Evolutionary conservation across 257 asterid species (phyloP).

Genomic region (Scutellaria baicalensis): DNA sequence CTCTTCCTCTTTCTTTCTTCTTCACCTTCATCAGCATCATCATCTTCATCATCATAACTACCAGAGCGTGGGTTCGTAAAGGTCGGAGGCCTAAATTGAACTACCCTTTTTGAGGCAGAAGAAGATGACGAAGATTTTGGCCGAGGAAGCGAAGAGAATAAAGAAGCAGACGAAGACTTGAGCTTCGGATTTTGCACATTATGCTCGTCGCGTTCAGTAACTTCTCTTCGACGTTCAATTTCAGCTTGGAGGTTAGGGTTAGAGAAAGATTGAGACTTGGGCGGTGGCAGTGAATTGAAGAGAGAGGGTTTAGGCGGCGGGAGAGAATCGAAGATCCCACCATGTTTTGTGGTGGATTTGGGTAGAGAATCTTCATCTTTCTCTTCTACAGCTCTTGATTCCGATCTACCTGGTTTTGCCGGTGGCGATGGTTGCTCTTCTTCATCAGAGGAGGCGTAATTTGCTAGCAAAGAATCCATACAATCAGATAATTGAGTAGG

Average conservation of each 20-base stretch:
- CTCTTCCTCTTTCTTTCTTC: conserved; percentile 39
- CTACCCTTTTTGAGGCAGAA: conserved; percentile 47
- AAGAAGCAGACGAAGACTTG: conserved; percentile 26
- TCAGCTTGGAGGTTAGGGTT: conserved; percentile 21
- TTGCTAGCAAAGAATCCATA: conserved; percentile 73
- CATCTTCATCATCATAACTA: conserved; percentile 38
- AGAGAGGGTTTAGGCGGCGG: conserved; percentile 37
- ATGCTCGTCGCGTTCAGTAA: conserved; percentile 6
- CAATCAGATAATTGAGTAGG: not conserved
- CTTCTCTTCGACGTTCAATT: not conserved
- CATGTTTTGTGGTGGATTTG: conserved; percentile 16
- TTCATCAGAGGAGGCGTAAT: conserved; percentile 87
- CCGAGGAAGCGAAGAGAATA: conserved; percentile 51
- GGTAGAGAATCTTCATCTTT: conserved; percentile 3
- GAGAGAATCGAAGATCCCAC: conserved; percentile 22
- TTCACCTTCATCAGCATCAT: conserved; percentile 46
- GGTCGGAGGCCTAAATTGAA: conserved; percentile 67
- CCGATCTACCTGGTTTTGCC: not conserved
- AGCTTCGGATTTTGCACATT: conserved; percentile 19
- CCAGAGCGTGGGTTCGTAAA: conserved; percentile 20
- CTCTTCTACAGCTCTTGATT: not conserved
- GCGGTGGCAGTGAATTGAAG: conserved; percentile 57
- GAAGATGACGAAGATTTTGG: conserved; percentile 47
- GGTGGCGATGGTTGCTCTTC: conserved; percentile 23
- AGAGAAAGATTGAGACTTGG: conserved; percentile 35